Percentiles rank a stretch among this genome's conserved stretches.
Evolutionary conservation across 148 eudicot genomes (phyloP).

Genomic region (Camellia granthamiana): DNA sequence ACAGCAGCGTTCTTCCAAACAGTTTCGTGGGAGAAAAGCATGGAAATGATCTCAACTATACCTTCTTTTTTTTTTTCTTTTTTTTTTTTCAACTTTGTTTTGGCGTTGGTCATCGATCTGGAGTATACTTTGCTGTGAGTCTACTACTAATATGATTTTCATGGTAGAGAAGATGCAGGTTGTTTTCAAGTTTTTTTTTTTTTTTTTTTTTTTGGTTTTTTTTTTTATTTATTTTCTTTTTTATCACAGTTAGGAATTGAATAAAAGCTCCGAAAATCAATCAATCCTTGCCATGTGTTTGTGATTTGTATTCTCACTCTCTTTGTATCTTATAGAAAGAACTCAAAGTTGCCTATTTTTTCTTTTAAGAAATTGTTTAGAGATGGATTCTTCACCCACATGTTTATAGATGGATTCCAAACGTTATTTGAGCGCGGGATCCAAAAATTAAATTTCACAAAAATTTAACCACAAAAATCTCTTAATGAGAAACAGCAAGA

Average conservation of each 20-base stretch:
- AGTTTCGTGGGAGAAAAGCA: conserved; percentile 90
- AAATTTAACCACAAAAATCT: no score
- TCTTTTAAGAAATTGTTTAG: no score
- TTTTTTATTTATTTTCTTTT: no score
- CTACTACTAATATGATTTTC: background rate
- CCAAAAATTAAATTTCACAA: no score
- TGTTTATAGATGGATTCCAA: no score
- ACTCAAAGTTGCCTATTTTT: background rate
- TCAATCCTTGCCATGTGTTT: background rate
- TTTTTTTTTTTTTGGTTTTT: no score
- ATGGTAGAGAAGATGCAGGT: background rate
- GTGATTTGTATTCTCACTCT: background rate
- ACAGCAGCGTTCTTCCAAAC: conserved; percentile 48
- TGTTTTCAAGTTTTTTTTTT: background rate
- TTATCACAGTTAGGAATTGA: background rate
- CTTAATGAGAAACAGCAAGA: no score
- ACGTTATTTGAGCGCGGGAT: no score
- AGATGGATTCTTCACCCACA: no score
- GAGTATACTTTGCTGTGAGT: background rate
- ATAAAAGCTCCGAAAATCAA: background rate
- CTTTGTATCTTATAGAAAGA: background rate
- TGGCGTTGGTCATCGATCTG: background rate
- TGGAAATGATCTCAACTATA: conserved; percentile 57
- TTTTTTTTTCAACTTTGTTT: background rate
- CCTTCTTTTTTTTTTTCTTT: background rate